Conservation (phyloP, 2,329 filamentous ascomycete species). For the Fusarium illudens region DNA sequence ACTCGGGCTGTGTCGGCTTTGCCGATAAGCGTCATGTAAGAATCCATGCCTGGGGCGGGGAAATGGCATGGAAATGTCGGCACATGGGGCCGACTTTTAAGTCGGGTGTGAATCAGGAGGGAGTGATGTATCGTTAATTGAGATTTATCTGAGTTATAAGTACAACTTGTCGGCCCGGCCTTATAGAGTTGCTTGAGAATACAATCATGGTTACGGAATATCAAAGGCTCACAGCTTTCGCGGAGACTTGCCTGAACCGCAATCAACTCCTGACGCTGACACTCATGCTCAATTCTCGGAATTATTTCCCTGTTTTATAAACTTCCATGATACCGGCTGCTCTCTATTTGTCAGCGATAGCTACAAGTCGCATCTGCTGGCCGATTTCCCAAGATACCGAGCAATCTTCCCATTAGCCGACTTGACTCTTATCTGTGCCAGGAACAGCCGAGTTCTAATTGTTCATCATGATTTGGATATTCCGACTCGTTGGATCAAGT, state of each 20-base stretch:
- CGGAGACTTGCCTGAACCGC: not conserved
- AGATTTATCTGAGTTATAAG: no score
- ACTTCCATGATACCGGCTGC: not conserved
- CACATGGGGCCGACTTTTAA: not conserved
- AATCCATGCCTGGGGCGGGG: not conserved
- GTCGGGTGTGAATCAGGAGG: not conserved
- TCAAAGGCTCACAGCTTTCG: no score
- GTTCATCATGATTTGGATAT: no score
- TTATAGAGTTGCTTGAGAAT: no score
- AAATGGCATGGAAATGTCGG: not conserved
- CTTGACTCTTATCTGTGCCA: no score
- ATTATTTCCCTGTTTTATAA: not conserved
- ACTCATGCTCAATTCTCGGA: not conserved
- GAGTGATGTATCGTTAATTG: not conserved
- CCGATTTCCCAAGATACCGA: not conserved
- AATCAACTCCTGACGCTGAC: not conserved
- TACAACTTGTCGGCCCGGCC: no score
- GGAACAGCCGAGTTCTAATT: no score
- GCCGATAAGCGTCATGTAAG: not conserved
- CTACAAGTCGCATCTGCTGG: not conserved
- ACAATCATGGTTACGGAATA: no score
- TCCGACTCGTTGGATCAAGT: no score
- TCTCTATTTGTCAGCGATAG: not conserved
- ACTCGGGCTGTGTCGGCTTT: slow-evolving; percentile 1
- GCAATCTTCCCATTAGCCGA: no score